Percentiles rank a stretch among this genome's conserved stretches.
Evolutionary conservation across 768 basidiomycete species (phyloP).

Genomic region (Kwoniella dendrophila): DNA sequence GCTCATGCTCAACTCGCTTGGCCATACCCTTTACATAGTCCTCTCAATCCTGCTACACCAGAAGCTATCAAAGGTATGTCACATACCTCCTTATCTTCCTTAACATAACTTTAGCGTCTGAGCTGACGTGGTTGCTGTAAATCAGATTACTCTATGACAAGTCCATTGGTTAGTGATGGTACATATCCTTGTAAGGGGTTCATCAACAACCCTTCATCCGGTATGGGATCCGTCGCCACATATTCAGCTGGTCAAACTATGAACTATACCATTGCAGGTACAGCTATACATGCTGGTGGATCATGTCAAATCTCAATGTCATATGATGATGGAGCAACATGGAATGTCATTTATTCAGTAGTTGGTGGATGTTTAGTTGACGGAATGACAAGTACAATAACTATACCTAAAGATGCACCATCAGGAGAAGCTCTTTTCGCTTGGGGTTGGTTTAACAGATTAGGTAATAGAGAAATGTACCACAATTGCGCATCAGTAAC

Average conservation of each 20-base stretch:
- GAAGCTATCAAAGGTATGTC: slow-evolving; percentile 35
- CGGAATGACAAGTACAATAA: slow-evolving; percentile 40
- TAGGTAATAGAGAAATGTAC: slow-evolving; percentile 54
- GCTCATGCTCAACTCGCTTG: slow-evolving; percentile 40
- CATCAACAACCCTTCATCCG: slow-evolving; percentile 40
- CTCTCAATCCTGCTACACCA: slow-evolving; percentile 25
- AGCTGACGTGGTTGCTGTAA: slow-evolving; percentile 26
- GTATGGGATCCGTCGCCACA: slow-evolving; percentile 47
- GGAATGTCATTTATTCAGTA: slow-evolving; percentile 54
- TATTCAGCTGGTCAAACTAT: slow-evolving; percentile 52
- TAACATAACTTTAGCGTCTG: background rate
- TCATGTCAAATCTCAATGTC: slow-evolving; percentile 57
- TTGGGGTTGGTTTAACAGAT: slow-evolving; percentile 58
- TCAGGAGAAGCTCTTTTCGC: slow-evolving; percentile 53
- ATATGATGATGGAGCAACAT: slow-evolving; percentile 57
- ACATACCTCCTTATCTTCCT: background rate
- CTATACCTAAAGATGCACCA: slow-evolving; percentile 53
- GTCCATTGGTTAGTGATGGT: slow-evolving; percentile 51
- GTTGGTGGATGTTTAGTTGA: slow-evolving; percentile 56
- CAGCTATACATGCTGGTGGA: slow-evolving; percentile 56
- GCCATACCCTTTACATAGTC: slow-evolving; percentile 35
- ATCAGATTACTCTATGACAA: slow-evolving; percentile 55
- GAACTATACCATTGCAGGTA: slow-evolving; percentile 46
- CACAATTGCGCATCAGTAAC: slow-evolving; percentile 54
- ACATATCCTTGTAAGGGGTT: slow-evolving; percentile 56